Conservation (phyloP, 495 filamentous ascomycete genomes). For the Daldinia childiae region DNA sequence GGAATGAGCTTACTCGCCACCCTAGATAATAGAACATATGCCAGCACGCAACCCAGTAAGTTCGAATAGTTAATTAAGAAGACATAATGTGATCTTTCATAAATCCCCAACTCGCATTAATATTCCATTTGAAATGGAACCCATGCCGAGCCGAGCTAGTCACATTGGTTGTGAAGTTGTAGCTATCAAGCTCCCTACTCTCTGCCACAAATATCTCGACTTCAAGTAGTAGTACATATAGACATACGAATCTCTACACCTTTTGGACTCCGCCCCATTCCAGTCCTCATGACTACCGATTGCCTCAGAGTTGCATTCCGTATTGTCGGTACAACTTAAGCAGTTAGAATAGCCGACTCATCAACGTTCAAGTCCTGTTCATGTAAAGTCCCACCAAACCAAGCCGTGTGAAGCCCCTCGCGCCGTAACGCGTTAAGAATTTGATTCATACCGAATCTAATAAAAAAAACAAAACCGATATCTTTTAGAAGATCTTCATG, state of each 20-base stretch:
- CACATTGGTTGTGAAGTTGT: conserved; percentile 37
- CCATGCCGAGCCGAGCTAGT: conserved; percentile 8
- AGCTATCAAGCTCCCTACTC: conserved; percentile 25
- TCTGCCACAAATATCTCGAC: conserved; percentile 21
- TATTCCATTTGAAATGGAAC: conserved; percentile 4
- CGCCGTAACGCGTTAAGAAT: conserved; percentile 18
- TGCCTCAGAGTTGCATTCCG: not conserved
- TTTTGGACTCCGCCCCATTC: conserved; percentile 33
- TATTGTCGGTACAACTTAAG: not conserved
- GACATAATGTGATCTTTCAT: not conserved
- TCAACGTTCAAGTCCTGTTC: conserved; percentile 26
- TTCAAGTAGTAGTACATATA: conserved; percentile 41
- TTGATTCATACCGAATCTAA: conserved; percentile 22
- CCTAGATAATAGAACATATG: not conserved
- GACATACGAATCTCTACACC: conserved; percentile 35
- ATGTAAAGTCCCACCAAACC: conserved; percentile 11
- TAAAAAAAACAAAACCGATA: conserved; percentile 24
- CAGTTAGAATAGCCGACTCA: conserved; percentile 8
- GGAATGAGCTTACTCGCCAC: not conserved
- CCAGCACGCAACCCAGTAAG: not conserved
- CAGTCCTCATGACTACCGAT: conserved; percentile 5
- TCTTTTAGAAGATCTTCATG: conserved; percentile 28
- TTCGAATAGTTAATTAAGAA: not conserved
- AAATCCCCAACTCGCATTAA: conserved; percentile 12
- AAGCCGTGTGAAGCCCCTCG: conserved; percentile 7